A percentile compares a stretch with the other conserved stretches of the same genome.
These are phyloP conservation scores for Cercospora sp. DNA, from an alignment of 2,329 filamentous ascomycete species.

Conservation along the genomic window DNA sequence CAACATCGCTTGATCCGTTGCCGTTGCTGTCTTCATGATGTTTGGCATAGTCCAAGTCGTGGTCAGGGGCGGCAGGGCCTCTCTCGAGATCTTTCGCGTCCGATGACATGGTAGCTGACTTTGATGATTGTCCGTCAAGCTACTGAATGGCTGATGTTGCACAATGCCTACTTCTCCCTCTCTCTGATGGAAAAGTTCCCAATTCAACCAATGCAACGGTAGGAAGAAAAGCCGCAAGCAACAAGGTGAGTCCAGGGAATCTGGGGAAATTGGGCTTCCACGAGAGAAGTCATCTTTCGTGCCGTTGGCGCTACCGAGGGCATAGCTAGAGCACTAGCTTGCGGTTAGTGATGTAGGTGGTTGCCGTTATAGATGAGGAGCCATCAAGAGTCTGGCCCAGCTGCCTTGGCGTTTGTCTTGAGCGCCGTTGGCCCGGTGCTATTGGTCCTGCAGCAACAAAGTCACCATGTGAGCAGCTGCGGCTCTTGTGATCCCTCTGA, in stretches of 20 bases:
- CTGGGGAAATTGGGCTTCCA: constrained; percentile 7
- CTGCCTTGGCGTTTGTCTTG: background rate
- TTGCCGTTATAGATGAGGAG: background rate
- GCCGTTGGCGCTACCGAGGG: background rate
- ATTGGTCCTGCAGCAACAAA: background rate
- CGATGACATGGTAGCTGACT: background rate
- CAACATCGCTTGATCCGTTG: background rate
- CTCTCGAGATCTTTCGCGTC: background rate
- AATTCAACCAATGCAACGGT: background rate
- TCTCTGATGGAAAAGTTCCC: background rate
- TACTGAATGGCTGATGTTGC: background rate
- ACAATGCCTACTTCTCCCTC: background rate
- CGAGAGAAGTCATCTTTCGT: background rate
- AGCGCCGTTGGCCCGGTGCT: background rate
- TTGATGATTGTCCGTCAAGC: background rate
- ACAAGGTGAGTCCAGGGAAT: background rate
- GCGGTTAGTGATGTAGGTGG: background rate
- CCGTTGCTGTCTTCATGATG: background rate
- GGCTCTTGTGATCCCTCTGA: background rate
- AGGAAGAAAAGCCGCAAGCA: background rate
- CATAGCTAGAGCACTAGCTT: background rate
- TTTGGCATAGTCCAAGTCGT: background rate
- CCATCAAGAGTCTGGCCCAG: background rate
- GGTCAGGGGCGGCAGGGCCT: background rate
- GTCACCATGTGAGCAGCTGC: background rate